Conservation (phyloP, 768 basidiomycete species). For the Suillus subalutaceus region DNA sequence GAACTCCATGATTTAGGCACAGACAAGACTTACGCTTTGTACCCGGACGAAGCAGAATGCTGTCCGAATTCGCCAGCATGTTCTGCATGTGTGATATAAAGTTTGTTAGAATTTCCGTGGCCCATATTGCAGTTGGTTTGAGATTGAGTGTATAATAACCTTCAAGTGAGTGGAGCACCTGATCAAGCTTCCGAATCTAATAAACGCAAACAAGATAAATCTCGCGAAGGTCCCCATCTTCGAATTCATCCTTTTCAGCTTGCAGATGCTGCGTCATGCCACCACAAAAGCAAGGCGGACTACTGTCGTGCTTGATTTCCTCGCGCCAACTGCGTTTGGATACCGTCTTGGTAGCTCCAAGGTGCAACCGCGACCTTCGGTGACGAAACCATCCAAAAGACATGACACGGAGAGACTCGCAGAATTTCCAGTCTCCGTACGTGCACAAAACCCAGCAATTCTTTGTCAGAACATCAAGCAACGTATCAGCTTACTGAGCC, state of each 20-base stretch:
- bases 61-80: constrained; percentile 81
- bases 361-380: constrained; percentile 10
- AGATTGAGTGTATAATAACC: neutral
- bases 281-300: constrained; percentile 23
- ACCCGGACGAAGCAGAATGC: constrained; percentile 79
- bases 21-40: constrained; percentile 55
- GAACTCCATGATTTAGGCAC: constrained; percentile 13
- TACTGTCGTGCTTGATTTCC: constrained; percentile 43
- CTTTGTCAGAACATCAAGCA: constrained; percentile 31
- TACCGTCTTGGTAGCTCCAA: constrained; percentile 22
- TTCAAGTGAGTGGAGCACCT: neutral
- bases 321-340: constrained; percentile 39
- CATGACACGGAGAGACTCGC: constrained; percentile 12
- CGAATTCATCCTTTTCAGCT: neutral
- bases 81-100: constrained; percentile 90
- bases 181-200: constrained; percentile 8
- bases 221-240: too few species aligned
- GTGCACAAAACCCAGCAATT: constrained; percentile 16
- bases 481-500: constrained; percentile 12
- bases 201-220: constrained; percentile 9
- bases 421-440: constrained; percentile 9
- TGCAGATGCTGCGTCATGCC: constrained; percentile 27
- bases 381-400: constrained; percentile 2
- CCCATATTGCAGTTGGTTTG: constrained; percentile 51
- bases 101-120: constrained; percentile 83